Conservation (phyloP, 1,139 yeast genomes). For the Kluyveromyces marxianus region DNA sequence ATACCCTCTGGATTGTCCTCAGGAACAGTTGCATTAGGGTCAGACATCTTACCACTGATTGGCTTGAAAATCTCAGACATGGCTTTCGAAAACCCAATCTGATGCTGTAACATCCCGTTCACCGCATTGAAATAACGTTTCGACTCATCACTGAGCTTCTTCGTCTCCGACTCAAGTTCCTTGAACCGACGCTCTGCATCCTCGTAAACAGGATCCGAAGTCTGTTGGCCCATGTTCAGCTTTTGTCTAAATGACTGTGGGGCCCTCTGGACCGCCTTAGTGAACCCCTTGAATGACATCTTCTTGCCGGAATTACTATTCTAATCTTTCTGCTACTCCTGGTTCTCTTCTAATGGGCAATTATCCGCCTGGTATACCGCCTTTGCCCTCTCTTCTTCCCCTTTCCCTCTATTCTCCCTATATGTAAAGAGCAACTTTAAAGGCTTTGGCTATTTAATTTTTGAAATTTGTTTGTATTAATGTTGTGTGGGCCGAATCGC, state of each 20-base stretch:
- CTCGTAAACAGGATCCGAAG: slow-evolving; percentile 78
- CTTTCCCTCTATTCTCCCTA: too few relatives aligned
- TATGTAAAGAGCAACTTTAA: too few relatives aligned
- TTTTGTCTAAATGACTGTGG: slow-evolving; percentile 75
- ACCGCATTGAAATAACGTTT: slow-evolving; percentile 85
- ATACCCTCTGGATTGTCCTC: slow-evolving; percentile 97
- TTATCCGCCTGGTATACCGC: too few relatives aligned
- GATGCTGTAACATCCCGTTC: slow-evolving; percentile 87
- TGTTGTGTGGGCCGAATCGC: too few relatives aligned
- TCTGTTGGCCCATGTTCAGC: slow-evolving; percentile 76
- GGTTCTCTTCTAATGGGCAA: too few relatives aligned
- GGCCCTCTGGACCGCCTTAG: slow-evolving; percentile 79
- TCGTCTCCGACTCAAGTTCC: slow-evolving; percentile 83
- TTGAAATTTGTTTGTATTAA: too few relatives aligned
- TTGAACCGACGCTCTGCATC: slow-evolving; percentile 96
- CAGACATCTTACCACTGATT: slow-evolving; percentile 83
- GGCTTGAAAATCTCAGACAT: slow-evolving; percentile 96
- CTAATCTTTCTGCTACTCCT: too few relatives aligned
- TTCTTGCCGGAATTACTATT: neutral
- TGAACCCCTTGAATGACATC: slow-evolving; percentile 93
- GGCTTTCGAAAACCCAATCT: slow-evolving; percentile 86
- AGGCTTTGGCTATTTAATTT: too few relatives aligned
- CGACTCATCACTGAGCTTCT: slow-evolving; percentile 83
- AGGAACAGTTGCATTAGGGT: slow-evolving; percentile 74
- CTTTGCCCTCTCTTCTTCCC: too few relatives aligned